Evolutionary conservation across 1,284 basidiomycete genomes (phyloP).

Genomic region (Pascua guehoae): DNA sequence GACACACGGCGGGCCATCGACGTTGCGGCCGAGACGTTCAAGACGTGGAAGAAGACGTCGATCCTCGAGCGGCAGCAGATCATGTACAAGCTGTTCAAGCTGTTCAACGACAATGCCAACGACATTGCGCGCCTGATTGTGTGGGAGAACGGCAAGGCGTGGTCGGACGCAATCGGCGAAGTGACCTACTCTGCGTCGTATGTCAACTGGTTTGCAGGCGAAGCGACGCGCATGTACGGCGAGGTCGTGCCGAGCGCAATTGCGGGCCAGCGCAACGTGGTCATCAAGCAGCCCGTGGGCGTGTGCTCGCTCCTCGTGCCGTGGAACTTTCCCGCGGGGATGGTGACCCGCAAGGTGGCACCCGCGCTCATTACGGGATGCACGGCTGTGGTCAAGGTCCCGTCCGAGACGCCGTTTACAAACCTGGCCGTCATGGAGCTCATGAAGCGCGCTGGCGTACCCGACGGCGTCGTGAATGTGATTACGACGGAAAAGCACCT

Average conservation of each 20-base stretch:
- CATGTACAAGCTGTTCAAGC: constrained; percentile 31
- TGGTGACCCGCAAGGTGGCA: constrained; percentile 60
- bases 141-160: constrained; percentile 85
- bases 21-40: constrained; percentile 70
- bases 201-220: constrained; percentile 80
- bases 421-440: constrained; percentile 71
- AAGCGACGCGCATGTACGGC: constrained; percentile 68
- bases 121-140: constrained; percentile 46
- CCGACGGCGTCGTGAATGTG: constrained; percentile 91
- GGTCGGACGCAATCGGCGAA: constrained; percentile 77
- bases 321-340: constrained; percentile 88
- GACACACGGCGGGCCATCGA: constrained; percentile 78
- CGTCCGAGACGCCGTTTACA: constrained; percentile 93
- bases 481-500: constrained; percentile 58
- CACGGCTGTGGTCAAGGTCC: constrained; percentile 91
- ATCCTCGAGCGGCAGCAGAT: constrained; percentile 31
- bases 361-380: constrained; percentile 85
- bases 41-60: constrained; percentile 74
- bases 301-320: constrained; percentile 50
- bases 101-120: constrained; percentile 33
- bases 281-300: constrained; percentile 92
- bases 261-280: constrained; percentile 71
- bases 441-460: constrained; percentile 79
- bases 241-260: constrained; percentile 80
- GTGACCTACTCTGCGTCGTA: constrained; percentile 77